Percentiles rank a stretch among this genome's conserved stretches.
These are phyloP conservation scores for Wallacemonas sp. DNA, from an alignment of 208 protist genomes.

Conservation along the genomic window DNA sequence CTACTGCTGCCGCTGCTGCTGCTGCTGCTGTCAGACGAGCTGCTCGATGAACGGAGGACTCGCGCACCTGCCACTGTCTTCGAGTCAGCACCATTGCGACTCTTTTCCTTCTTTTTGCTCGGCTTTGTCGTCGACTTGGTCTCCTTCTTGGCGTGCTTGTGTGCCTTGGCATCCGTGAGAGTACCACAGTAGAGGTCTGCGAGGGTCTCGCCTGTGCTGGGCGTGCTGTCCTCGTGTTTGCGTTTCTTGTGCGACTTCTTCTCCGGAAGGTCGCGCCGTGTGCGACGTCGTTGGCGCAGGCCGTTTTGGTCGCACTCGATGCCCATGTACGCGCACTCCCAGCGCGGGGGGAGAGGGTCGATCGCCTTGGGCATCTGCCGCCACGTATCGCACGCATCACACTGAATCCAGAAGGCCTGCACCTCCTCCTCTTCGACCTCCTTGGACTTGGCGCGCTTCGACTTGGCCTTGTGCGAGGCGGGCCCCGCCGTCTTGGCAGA, in stretches of 20 bases:
- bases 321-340: constrained; percentile 48
- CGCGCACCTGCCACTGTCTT: neutral
- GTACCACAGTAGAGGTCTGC: neutral
- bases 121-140: neutral
- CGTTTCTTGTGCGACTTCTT: too few species aligned
- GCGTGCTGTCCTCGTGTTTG: neutral
- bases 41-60: neutral
- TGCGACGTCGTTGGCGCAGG: neutral
- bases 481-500: neutral
- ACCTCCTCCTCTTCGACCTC: constrained; percentile 27
- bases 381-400: constrained; percentile 46
- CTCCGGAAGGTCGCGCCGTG: too few species aligned
- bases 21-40: neutral
- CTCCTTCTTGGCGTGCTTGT: constrained; percentile 2
- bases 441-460: neutral
- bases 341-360: constrained; percentile 42
- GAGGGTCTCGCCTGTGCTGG: neutral
- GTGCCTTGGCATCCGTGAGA: constrained; percentile 1
- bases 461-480: neutral
- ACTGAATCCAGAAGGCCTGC: constrained; percentile 52
- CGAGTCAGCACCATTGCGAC: neutral
- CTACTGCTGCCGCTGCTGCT: neutral
- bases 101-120: neutral
- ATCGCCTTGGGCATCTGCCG: constrained; percentile 36
- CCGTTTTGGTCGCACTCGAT: constrained; percentile 23